phyloP scores from a whole-genome alignment of 1,139 yeast species.

The Candida tropicalis region DNA sequence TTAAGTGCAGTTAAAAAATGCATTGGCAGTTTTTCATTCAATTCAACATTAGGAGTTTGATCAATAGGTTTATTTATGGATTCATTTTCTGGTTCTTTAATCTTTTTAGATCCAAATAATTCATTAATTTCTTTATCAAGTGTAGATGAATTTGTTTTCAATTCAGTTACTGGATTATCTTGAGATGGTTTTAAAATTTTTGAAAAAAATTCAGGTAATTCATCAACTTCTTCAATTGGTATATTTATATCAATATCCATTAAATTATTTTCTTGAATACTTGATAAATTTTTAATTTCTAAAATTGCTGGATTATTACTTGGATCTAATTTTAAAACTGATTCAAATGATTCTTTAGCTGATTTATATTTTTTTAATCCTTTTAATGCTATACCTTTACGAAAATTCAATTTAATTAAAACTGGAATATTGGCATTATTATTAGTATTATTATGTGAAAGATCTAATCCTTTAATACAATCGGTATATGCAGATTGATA shows the following conservation, averaged over 20 bases:
- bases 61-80: not conserved
- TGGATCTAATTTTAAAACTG: constrained; percentile 51
- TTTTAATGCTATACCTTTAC: constrained; percentile 54
- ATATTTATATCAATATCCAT: constrained; percentile 21
- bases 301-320: constrained; percentile 35
- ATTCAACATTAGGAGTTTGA: not conserved
- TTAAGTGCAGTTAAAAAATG: constrained; percentile 31
- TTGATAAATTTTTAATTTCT: constrained; percentile 27
- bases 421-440: constrained; percentile 26
- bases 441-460: constrained; percentile 12
- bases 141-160: not conserved
- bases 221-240: constrained; percentile 47
- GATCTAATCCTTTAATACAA: constrained; percentile 57
- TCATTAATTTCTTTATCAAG: constrained; percentile 19
- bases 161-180: not conserved
- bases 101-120: constrained; percentile 13
- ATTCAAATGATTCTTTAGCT: constrained; percentile 39
- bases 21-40: constrained; percentile 24
- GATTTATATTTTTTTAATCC: constrained; percentile 31
- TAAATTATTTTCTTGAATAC: constrained; percentile 9
- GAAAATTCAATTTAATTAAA: constrained; percentile 57
- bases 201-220: constrained; percentile 44
- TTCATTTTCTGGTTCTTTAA: not conserved
- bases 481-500: constrained; percentile 62
- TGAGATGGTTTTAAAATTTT: constrained; percentile 9